Evolutionary conservation across 768 basidiomycete genomes (phyloP), one percentile per base, ranked within the genome.

Genomic region (Tricholoma furcatifolium): DNA sequence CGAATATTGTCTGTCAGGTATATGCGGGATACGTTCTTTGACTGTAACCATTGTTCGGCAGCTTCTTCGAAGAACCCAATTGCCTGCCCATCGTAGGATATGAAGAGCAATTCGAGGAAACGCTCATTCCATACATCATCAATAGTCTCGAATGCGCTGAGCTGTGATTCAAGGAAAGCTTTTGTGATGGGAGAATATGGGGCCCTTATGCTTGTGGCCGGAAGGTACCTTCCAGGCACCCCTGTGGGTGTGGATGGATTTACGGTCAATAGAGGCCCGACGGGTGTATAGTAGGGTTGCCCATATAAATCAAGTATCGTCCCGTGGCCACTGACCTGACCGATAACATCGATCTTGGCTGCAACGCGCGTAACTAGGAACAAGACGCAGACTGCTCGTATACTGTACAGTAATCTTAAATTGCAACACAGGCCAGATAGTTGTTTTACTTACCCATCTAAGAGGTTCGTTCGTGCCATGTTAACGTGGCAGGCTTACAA

Each of bases 91-190:
- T 62, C 61, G 44, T 68, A 67, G 6, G 60, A 58, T n/a, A 73
- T 59, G 41, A 71, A 58, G 14, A 71, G 42, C 4, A 58, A 57
- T 38, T 69, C 57, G 24, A 68, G 34, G 48, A 71, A 71, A 6
- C 47, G 30, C 8, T 63, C 56, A 7, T 55, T 67, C 71, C 70
- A 72, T 2, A 70, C 70, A 55, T 73, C 70, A 43, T 73, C 72
- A 24, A 64, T 44, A 12, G 51, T 47, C n/a, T 46, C 48, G 41
- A 59, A 70, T 12, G 59, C 17, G 5, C 57, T 35, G 6, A 70
- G 51, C 36, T 68, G 66, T 0, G 61, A 43, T 46, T 67, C 56
- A 6, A 73, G 61, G 51, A 62, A 62, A 11, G 59, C 48, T 27
- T 60, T 59, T 9, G 65, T 69, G 48, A 68, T 66, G 1, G 62